Evolutionary conservation across 495 filamentous ascomycete species (phyloP), one percentile per base, ranked within the genome.

Genomic region (Penicillium cinerascens): DNA sequence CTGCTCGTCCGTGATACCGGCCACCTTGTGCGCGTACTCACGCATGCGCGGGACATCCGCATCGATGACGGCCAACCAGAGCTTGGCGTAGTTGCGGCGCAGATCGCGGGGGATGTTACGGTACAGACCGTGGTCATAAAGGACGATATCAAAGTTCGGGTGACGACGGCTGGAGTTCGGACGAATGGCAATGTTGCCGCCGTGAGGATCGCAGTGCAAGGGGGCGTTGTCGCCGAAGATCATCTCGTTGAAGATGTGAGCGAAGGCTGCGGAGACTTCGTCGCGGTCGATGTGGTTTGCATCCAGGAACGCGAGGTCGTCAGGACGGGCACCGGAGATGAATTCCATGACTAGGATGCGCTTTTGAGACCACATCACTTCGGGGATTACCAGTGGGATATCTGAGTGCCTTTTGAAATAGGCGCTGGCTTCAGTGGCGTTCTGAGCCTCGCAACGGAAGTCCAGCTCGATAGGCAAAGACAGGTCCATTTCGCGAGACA

Each of bases 201-300:
- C 93, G 62, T 99, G 95, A 3, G 95, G 95, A 63, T 99, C 95
- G 68, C 95, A 99, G 72, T 99, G 95, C 29, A 99, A 75, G 0
- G 92, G 89, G 2, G 93, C 92, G 53, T 86, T 76, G 42, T 85
- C 83, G 25, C 93, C 92, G 59, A 99, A 99, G 51, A 99, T 96
- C 95, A 99, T 99, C 67, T 96, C 92, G 74, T 99, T 99, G 79
- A 99, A 99, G 49, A 97, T 92, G 42, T 85, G 84, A 2, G 92
- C 86, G 5, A 99, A 72, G 0, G 92, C 87, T 0, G 95, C 93
- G 6, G 92, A 95, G 21, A 99, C 95, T 71, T 99, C 95, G 69
- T 96, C 95, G 9, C 95, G 86, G 67, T 92, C 87, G 64, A 99
- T 97, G 47, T 80, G 77, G 67, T 93, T 88, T 8, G 80, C 72